These are phyloP conservation scores for Pilasporangium apinafurcum DNA, from an alignment of 352 stramenopile genomes.

Conservation along the genomic window DNA sequence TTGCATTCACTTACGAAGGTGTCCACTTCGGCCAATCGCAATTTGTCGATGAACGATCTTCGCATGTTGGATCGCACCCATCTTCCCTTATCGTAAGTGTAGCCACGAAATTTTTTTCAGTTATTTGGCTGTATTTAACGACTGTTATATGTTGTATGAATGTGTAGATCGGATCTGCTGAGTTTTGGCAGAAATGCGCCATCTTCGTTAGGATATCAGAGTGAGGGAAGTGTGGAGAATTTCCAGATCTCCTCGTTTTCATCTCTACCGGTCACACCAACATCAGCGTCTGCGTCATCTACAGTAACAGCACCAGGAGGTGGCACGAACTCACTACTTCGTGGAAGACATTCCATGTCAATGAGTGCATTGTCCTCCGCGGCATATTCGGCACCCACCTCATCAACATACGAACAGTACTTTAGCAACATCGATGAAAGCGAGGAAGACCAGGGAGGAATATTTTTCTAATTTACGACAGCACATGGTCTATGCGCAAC, in stretches of 20 bases:
- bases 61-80: slow-evolving; percentile 56
- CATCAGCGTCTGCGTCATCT: slow-evolving; percentile 15
- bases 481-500: slow-evolving; percentile 7
- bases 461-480: slow-evolving; percentile 68
- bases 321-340: slow-evolving; percentile 22
- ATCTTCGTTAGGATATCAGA: slow-evolving; percentile 40
- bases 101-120: neutral
- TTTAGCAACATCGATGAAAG: slow-evolving; percentile 84
- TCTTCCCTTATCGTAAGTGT: slow-evolving; percentile 34
- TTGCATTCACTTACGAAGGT: slow-evolving; percentile 85
- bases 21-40: slow-evolving; percentile 75
- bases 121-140: slow-evolving; percentile 3
- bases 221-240: slow-evolving; percentile 37
- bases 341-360: slow-evolving; percentile 67
- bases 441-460: slow-evolving; percentile 74
- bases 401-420: slow-evolving; percentile 83
- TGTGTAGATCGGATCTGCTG: slow-evolving; percentile 19
- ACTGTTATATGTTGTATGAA: neutral
- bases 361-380: slow-evolving; percentile 77
- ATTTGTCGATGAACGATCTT: slow-evolving; percentile 83
- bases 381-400: slow-evolving; percentile 52
- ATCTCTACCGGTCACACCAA: slow-evolving; percentile 8
- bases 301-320: slow-evolving; percentile 12
- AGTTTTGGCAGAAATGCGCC: slow-evolving; percentile 15
- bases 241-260: slow-evolving; percentile 33